Conservation (phyloP, 805 yeast species). For the Lipomyces kockii region DNA sequence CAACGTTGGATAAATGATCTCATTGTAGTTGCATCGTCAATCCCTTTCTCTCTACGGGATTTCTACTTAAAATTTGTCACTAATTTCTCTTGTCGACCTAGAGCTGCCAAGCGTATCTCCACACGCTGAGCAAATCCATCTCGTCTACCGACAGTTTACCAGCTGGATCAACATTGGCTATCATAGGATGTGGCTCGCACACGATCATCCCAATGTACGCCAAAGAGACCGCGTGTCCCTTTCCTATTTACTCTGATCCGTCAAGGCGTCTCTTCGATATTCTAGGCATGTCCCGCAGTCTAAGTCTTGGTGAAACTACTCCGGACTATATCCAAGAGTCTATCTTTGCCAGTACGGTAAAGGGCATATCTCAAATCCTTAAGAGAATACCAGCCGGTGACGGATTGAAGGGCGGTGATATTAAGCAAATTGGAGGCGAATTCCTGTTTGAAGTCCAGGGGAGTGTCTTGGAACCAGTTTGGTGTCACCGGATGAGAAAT, state of each 20-base stretch:
- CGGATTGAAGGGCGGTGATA: slow-evolving; percentile 2
- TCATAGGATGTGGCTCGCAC: slow-evolving; percentile 5
- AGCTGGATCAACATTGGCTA: neutral
- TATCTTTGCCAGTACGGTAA: slow-evolving; percentile 2
- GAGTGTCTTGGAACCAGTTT: neutral
- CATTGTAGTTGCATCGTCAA: neutral
- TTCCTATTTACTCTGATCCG: slow-evolving; percentile 8
- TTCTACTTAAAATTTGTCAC: neutral
- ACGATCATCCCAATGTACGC: slow-evolving; percentile 9
- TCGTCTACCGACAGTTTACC: neutral
- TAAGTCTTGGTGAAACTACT: slow-evolving; percentile 5
- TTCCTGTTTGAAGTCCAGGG: slow-evolving; percentile 8
- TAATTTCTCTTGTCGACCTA: neutral
- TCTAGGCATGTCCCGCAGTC: neutral
- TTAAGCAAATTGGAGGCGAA: slow-evolving; percentile 7
- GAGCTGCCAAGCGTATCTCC: slow-evolving; percentile 5
- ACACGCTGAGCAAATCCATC: neutral
- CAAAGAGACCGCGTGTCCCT: slow-evolving; percentile 6
- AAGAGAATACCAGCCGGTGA: slow-evolving; percentile 7
- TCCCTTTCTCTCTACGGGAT: neutral
- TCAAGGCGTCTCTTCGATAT: slow-evolving; percentile 3
- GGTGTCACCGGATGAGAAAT: slow-evolving; percentile 8
- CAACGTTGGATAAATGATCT: neutral
- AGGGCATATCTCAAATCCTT: slow-evolving; percentile 1
- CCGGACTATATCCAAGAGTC: slow-evolving; percentile 5